Base-by-base conservation (phyloP, 2,329 filamentous ascomycete species). In the Eutypella sp. region DNA sequence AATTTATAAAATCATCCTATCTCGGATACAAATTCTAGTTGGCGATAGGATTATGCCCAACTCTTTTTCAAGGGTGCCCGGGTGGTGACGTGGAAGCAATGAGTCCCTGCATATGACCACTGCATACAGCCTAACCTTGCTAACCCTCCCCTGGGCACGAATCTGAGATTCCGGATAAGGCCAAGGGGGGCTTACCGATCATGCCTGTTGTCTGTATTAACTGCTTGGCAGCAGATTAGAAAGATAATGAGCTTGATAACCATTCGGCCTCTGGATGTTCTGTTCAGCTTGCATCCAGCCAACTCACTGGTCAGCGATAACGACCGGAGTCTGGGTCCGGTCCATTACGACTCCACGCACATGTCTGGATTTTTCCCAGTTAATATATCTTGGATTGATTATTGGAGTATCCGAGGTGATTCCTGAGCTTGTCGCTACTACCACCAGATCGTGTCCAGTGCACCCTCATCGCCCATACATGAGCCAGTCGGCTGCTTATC, bases 401-500 rank as follows among this genome's bases (percentile, higher is more conserved):
- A n/a, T n/a, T n/a, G n/a, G n/a, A n/a, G n/a, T n/a, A n/a, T n/a
- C n/a, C n/a, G n/a, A n/a, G n/a, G n/a, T n/a, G n/a, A n/a, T n/a
- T n/a, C n/a, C n/a, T n/a, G n/a, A n/a, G n/a, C n/a, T n/a, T n/a
- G n/a, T n/a, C n/a, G n/a, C n/a, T n/a, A n/a, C n/a, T n/a, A n/a
- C n/a, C n/a, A n/a, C n/a, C n/a, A n/a, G n/a, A n/a, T n/a, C n/a
- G n/a, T n/a, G n/a, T n/a, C n/a, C n/a, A n/a, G n/a, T 15, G 20
- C 16, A 9, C 36, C 20, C 23, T 9, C 19, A 23, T 31, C 9
- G 10, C 43, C 31, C 44, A 29, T 51, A 42, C 31, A 43, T 27
- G n/a, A n/a, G n/a, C n/a, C 36, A 37, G 41, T 37, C 11, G 40
- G 36, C 34, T 40, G 23, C 50, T 53, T 54, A 54, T 54, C 52